phyloP scores from a whole-genome alignment of 106 monocot genomes.

The Vanilla planifolia region DNA sequence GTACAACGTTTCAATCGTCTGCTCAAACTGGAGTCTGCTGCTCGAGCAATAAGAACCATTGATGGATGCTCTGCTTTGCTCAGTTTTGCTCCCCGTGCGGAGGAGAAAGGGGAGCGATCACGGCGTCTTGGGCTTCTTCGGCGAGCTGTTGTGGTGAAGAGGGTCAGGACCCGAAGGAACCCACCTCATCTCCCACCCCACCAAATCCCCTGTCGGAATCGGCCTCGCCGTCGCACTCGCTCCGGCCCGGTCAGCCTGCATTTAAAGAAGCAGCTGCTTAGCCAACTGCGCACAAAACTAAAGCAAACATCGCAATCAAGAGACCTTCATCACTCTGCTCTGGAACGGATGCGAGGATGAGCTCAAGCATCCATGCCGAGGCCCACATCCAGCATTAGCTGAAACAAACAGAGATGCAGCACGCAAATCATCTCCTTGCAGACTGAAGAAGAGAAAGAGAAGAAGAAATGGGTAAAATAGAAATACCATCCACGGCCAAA shows the following conservation, averaged over 20 bases:
- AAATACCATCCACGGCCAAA: constrained; percentile 1
- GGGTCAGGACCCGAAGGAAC: constrained; percentile 66
- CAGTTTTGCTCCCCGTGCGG: too few relatives aligned
- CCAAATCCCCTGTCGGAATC: not conserved
- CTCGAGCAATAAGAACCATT: too few relatives aligned
- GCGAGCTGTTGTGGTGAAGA: constrained; percentile 47
- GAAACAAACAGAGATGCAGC: not conserved
- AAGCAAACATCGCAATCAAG: not conserved
- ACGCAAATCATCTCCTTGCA: not conserved
- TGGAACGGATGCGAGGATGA: not conserved
- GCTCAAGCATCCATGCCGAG: not conserved
- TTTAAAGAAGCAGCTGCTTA: not conserved
- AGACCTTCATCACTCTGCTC: not conserved
- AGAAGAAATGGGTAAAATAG: not conserved
- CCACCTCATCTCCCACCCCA: constrained; percentile 33
- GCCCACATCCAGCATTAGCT: not conserved
- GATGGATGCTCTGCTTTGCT: too few relatives aligned
- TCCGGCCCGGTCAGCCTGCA: constrained; percentile 9
- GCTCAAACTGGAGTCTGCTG: too few relatives aligned
- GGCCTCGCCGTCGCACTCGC: constrained; percentile 1
- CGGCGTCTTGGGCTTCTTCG: constrained; percentile 47
- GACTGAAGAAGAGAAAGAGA: too few relatives aligned
- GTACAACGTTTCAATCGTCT: too few relatives aligned
- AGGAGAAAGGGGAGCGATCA: too few relatives aligned
- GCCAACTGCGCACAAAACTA: not conserved